A percentile compares a stretch with the other conserved stretches of the same genome.
phyloP scores from a whole-genome alignment of 225 moss, liverwort and hornwort genomes.

The Rhytidiadelphus loreus region DNA sequence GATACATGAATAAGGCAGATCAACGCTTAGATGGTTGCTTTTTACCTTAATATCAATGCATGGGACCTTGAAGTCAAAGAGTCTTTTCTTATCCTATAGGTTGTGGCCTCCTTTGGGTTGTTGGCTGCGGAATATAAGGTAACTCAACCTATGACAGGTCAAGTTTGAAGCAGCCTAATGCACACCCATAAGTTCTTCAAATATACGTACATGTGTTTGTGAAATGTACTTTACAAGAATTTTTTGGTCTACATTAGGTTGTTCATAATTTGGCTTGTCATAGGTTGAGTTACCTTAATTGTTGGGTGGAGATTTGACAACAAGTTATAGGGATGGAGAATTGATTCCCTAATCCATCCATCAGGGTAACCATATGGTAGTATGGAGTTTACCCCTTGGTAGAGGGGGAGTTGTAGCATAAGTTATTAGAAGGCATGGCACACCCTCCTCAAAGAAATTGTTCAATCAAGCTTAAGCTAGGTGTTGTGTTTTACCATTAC shows the following conservation, averaged over 20 bases:
- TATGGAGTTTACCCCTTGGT: background rate
- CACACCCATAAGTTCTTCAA: no score
- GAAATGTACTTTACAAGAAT: no score
- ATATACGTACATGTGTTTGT: no score
- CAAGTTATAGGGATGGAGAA: background rate
- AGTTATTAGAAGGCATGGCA: background rate
- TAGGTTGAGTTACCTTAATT: no score
- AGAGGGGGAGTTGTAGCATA: no score
- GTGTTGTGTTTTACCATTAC: background rate
- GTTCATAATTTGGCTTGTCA: no score
- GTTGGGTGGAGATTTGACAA: accelerated
- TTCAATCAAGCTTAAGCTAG: background rate
- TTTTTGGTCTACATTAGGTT: no score
- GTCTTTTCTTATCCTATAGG: background rate
- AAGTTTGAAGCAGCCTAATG: no score
- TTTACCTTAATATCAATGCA: background rate
- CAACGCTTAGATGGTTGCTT: no score
- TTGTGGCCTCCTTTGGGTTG: accelerated
- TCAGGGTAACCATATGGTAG: accelerated
- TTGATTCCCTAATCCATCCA: background rate
- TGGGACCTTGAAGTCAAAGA: no score
- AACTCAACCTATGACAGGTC: no score
- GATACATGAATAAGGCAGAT: no score
- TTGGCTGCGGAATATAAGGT: accelerated
- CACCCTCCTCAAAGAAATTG: accelerated